Conservation (phyloP, 257 asterid genomes). For the Ligustrum vulgare region DNA sequence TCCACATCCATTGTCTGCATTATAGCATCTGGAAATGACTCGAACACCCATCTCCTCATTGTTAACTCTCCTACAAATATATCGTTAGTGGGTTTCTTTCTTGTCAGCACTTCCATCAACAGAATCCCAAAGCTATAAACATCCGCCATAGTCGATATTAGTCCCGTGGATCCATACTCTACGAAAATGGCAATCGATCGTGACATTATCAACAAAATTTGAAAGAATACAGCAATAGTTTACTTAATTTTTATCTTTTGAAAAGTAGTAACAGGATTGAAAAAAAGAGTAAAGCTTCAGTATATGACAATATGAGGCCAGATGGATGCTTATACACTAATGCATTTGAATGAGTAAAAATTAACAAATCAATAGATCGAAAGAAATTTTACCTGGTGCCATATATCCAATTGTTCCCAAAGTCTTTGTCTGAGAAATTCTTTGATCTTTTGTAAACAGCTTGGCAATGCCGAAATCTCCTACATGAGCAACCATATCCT, state of each 20-base stretch:
- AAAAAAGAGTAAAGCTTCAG: no score
- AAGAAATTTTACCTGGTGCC: not conserved
- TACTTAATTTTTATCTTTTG: no score
- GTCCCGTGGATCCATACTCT: slow-evolving; percentile 28
- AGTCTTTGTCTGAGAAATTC: not conserved
- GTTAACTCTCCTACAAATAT: slow-evolving; percentile 20
- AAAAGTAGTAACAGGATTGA: no score
- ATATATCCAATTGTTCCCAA: not conserved
- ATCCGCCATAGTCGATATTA: slow-evolving; percentile 19
- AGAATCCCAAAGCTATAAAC: slow-evolving; percentile 25
- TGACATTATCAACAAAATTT: not conserved
- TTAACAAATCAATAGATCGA: no score
- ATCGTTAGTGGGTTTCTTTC: slow-evolving; percentile 17
- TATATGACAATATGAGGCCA: not conserved
- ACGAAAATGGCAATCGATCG: not conserved
- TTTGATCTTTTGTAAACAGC: not conserved
- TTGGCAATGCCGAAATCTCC: not conserved
- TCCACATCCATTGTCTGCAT: not conserved
- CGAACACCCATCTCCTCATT: slow-evolving; percentile 19
- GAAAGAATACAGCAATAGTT: no score
- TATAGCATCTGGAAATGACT: not conserved
- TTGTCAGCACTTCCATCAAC: slow-evolving; percentile 22
- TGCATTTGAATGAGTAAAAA: no score
- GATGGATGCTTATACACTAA: slow-evolving; percentile 4
- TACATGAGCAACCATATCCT: not conserved